phyloP scores from a whole-genome alignment of 2,329 filamentous ascomycete genomes.

The Emergomyces africanus region DNA sequence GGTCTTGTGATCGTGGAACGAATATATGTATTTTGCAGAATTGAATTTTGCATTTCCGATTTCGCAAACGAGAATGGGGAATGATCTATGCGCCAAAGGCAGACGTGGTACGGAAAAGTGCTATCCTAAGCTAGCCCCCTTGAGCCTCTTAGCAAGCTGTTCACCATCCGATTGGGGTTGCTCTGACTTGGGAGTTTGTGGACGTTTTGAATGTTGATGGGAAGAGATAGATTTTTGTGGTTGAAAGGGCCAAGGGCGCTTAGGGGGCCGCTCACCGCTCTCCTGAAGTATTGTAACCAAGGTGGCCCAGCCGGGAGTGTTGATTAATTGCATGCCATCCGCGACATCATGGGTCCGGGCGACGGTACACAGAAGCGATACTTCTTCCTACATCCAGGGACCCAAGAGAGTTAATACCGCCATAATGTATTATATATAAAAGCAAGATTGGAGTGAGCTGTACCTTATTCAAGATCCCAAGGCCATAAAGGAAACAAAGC shows the following conservation, averaged over 20 bases:
- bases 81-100: not conserved
- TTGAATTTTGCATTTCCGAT: not conserved
- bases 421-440: not conserved
- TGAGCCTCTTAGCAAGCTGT: slow-evolving; percentile 52
- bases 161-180: slow-evolving; percentile 38
- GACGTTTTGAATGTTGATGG: slow-evolving; percentile 7
- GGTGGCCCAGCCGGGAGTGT: slow-evolving; percentile 86
- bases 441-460: slow-evolving; percentile 15
- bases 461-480: slow-evolving; percentile 79
- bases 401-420: not conserved
- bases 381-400: slow-evolving; percentile 58
- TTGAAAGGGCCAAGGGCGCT: slow-evolving; percentile 42
- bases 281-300: slow-evolving; percentile 86
- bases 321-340: slow-evolving; percentile 70
- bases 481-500: slow-evolving; percentile 69
- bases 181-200: slow-evolving; percentile 13
- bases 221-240: slow-evolving; percentile 26
- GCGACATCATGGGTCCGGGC: slow-evolving; percentile 69
- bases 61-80: not conserved
- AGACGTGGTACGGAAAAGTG: slow-evolving; percentile 3
- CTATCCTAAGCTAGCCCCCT: slow-evolving; percentile 46
- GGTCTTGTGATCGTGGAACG: not conserved
- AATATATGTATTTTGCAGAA: not conserved
- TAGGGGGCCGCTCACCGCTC: slow-evolving; percentile 91
- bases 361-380: slow-evolving; percentile 70